Conservation (phyloP, 1,284 basidiomycete species). For the Sanghuangporus weigelae region DNA sequence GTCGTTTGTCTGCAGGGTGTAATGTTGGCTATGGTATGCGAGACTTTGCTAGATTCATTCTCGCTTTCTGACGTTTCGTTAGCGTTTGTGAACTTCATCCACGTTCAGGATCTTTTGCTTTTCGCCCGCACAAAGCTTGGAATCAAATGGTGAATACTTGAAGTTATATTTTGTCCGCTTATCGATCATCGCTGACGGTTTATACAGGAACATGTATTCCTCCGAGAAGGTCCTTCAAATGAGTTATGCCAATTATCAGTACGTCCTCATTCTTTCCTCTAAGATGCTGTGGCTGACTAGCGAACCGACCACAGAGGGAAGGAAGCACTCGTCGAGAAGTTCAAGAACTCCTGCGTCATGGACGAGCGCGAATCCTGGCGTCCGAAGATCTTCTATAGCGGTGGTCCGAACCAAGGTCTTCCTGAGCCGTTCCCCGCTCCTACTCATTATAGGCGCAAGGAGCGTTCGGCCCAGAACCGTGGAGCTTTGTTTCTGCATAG, state of each 20-base stretch:
- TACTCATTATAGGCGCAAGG: constrained; percentile 70
- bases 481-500: constrained; percentile 56
- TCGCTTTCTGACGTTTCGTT: background rate
- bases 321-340: constrained; percentile 80
- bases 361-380: constrained; percentile 76
- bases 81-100: constrained; percentile 81
- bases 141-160: constrained; percentile 56
- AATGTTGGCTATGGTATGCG: constrained; percentile 70
- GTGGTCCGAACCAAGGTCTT: constrained; percentile 65
- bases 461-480: constrained; percentile 69
- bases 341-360: constrained; percentile 83
- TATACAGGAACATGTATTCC: constrained; percentile 77
- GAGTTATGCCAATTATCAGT: constrained; percentile 86
- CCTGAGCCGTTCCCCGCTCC: constrained; percentile 78
- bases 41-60: background rate
- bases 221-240: constrained; percentile 84
- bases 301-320: constrained; percentile 55
- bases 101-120: constrained; percentile 63
- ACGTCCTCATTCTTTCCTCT: constrained; percentile 26
- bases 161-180: constrained; percentile 17
- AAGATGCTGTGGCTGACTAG: background rate
- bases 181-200: background rate
- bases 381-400: constrained; percentile 80
- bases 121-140: constrained; percentile 73
- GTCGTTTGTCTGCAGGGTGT: constrained; percentile 44